A percentile compares a stretch with the other conserved stretches of the same genome.
Evolutionary conservation across 805 yeast genomes (phyloP).

Genomic region (Wickerhamiella musiphila): DNA sequence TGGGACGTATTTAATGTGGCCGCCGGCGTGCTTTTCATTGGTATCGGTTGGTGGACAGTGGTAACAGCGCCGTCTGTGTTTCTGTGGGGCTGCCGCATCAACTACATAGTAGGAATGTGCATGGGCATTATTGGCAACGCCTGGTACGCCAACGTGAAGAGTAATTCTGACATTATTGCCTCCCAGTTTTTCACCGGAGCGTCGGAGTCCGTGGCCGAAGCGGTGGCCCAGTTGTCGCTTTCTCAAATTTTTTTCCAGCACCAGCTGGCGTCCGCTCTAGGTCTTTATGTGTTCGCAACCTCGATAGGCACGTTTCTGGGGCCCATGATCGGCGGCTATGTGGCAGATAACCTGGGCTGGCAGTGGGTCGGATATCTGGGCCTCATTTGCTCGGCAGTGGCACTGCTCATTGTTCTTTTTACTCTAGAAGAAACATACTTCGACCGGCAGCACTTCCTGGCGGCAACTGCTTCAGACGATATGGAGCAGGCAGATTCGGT

Average conservation of each 20-base stretch:
- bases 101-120: constrained; percentile 39
- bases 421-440: constrained; percentile 54
- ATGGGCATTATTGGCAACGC: constrained; percentile 47
- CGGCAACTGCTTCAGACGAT: background rate
- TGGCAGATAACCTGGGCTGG: constrained; percentile 42
- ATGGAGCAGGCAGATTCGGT: background rate
- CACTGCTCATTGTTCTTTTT: constrained; percentile 36
- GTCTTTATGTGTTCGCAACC: constrained; percentile 56
- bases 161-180: constrained; percentile 50
- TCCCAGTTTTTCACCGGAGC: constrained; percentile 69
- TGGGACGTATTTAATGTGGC: constrained; percentile 61
- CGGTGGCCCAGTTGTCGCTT: constrained; percentile 45
- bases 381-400: constrained; percentile 44
- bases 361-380: constrained; percentile 65
- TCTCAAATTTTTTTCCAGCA: constrained; percentile 65
- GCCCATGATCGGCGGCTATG: constrained; percentile 63
- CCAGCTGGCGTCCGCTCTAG: constrained; percentile 55
- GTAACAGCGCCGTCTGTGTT: constrained; percentile 52
- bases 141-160: constrained; percentile 48
- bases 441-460: constrained; percentile 18
- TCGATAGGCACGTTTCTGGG: constrained; percentile 67
- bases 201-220: constrained; percentile 67
- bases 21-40: constrained; percentile 58
- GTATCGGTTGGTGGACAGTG: constrained; percentile 49
- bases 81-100: constrained; percentile 46